These are phyloP conservation scores for Lactarius hengduanensis DNA, from an alignment of 768 basidiomycete genomes.

Conservation along the genomic window DNA sequence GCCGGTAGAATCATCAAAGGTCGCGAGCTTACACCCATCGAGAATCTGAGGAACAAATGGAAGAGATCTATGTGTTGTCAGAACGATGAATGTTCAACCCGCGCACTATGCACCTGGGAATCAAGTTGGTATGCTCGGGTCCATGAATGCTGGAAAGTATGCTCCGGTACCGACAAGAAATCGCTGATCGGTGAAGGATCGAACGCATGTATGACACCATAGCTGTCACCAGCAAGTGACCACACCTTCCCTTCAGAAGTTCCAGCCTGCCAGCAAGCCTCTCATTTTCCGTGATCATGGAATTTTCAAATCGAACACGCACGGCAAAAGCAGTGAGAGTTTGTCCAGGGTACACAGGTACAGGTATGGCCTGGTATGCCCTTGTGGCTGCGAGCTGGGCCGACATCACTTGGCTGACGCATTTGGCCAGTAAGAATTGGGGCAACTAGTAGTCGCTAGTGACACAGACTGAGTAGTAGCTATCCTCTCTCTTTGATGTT, in stretches of 20 bases:
- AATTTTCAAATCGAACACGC: slow-evolving; percentile 12
- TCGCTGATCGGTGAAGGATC: slow-evolving; percentile 7
- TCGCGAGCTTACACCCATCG: slow-evolving; percentile 26
- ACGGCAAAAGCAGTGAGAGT: slow-evolving; percentile 23
- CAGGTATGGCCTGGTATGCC: slow-evolving; percentile 17
- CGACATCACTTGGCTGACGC: slow-evolving; percentile 18
- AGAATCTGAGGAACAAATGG: slow-evolving; percentile 26
- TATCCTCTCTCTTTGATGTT: slow-evolving; percentile 16
- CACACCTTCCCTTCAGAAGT: slow-evolving; percentile 5
- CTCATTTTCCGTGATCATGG: background rate
- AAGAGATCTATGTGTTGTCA: slow-evolving; percentile 23
- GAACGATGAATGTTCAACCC: background rate
- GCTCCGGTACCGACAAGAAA: slow-evolving; percentile 10
- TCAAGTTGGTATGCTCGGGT: slow-evolving; percentile 14
- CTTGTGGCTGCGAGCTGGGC: slow-evolving; percentile 18
- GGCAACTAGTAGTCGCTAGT: slow-evolving; percentile 6
- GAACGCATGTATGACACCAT: slow-evolving; percentile 19
- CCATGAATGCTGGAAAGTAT: slow-evolving; percentile 19
- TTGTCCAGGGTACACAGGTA: slow-evolving; percentile 6
- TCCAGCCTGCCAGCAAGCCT: slow-evolving; percentile 14
- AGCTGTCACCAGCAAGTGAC: slow-evolving; percentile 23
- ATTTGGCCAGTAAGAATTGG: slow-evolving; percentile 4
- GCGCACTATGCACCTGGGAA: slow-evolving; percentile 1
- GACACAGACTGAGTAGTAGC: slow-evolving; percentile 21
- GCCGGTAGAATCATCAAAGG: background rate